Evolutionary conservation across 2,329 filamentous ascomycete genomes (phyloP).

Genomic region (Parafenestella ontariensis): DNA sequence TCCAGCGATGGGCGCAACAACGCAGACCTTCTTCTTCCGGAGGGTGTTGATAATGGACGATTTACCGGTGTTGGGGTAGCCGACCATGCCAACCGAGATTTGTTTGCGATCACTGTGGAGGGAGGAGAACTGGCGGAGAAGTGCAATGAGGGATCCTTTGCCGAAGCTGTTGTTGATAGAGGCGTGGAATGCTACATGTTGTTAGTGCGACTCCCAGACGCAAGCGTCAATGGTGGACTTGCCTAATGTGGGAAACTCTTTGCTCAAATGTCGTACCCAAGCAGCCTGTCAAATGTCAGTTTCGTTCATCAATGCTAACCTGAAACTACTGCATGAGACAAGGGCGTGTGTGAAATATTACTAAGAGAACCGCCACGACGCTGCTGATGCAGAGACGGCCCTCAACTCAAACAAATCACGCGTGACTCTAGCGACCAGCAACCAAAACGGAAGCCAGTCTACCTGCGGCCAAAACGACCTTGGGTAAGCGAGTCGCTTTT

Average conservation of each 20-base stretch:
- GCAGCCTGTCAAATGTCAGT: conserved; percentile 69
- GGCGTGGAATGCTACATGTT: conserved; percentile 78
- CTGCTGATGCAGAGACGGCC: conserved; percentile 69
- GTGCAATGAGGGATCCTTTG: conserved; percentile 90
- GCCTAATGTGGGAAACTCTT: conserved; percentile 83
- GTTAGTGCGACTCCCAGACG: conserved; percentile 4
- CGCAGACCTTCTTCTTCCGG: conserved; percentile 92
- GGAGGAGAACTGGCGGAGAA: conserved; percentile 90
- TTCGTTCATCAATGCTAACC: conserved; percentile 14
- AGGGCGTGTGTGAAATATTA: conserved; percentile 88
- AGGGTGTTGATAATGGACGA: conserved; percentile 97
- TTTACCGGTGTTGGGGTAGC: conserved; percentile 94
- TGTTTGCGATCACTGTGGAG: conserved; percentile 92
- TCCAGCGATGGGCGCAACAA: conserved; percentile 90
- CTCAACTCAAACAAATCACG: conserved; percentile 99
- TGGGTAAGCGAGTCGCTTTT: conserved; percentile 73
- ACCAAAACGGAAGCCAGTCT: conserved; percentile 90
- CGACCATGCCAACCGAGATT: conserved; percentile 88
- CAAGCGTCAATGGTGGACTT: conserved; percentile 1
- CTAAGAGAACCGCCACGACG: conserved; percentile 91
- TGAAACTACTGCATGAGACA: conserved; percentile 27
- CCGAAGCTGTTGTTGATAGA: conserved; percentile 96
- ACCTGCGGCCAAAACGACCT: conserved; percentile 69
- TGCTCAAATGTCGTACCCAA: conserved; percentile 89
- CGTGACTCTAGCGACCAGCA: conserved; percentile 73